phyloP scores from a whole-genome alignment of 1,284 basidiomycete species.

The Boletus sp. region DNA sequence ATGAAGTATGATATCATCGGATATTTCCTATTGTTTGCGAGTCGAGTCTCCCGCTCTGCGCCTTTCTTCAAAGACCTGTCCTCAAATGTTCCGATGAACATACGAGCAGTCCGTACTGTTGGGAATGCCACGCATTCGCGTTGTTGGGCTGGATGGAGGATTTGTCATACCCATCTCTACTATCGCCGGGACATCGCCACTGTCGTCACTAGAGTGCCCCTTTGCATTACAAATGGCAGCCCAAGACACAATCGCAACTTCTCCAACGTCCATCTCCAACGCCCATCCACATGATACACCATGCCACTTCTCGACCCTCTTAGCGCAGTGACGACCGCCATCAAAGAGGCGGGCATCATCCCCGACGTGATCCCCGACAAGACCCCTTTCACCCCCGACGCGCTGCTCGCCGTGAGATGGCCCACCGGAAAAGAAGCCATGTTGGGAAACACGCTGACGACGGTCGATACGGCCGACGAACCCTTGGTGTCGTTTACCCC shows the following conservation, averaged over 20 bases:
- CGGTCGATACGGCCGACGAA: conserved; percentile 49
- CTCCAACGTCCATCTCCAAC: neutral
- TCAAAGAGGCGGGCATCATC: conserved; percentile 48
- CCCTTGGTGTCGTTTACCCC: conserved; percentile 53
- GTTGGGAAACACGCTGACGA: conserved; percentile 49
- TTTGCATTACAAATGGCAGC: conserved; percentile 3
- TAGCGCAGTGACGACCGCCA: conserved; percentile 38
- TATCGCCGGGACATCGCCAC: neutral
- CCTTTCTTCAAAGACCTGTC: neutral
- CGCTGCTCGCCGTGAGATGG: conserved; percentile 53
- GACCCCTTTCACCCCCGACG: conserved; percentile 45
- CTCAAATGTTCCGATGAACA: neutral
- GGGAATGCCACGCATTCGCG: neutral
- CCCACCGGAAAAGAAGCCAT: conserved; percentile 49
- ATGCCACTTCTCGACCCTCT: conserved; percentile 40
- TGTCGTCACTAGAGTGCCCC: conserved; percentile 15
- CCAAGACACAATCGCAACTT: neutral
- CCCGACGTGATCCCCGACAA: conserved; percentile 53
- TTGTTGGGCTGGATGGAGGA: neutral
- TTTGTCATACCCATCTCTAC: neutral
- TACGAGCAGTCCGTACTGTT: neutral
- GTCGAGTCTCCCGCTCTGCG: neutral
- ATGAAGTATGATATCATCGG: neutral
- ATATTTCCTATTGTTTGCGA: neutral
- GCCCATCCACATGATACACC: neutral